These are phyloP conservation scores for Ogataea zsoltii DNA, from an alignment of 805 yeast species.

Conservation along the genomic window DNA sequence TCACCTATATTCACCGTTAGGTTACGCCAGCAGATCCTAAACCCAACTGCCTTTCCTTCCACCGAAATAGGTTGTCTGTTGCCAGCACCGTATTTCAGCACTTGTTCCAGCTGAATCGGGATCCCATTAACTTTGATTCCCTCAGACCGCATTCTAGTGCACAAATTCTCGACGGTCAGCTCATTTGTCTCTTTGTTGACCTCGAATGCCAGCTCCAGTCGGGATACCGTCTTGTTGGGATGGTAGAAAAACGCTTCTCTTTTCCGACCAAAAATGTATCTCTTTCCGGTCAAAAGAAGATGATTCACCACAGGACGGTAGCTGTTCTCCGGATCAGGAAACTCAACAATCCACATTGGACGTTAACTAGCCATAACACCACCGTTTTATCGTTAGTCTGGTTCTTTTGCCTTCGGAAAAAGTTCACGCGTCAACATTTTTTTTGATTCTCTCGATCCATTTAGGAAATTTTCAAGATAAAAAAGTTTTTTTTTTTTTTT, in stretches of 20 bases:
- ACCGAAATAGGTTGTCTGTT: conserved; percentile 4
- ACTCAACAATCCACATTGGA: conserved; percentile 17
- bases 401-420: too few species aligned
- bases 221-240: conserved; percentile 15
- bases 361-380: too few species aligned
- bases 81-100: not conserved
- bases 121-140: conserved; percentile 11
- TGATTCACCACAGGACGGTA: not conserved
- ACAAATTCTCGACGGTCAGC: conserved; percentile 10
- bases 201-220: conserved; percentile 13
- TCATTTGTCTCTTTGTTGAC: conserved; percentile 1
- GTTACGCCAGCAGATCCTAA: conserved; percentile 6
- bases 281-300: conserved; percentile 7
- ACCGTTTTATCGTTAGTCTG: too few species aligned
- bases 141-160: conserved; percentile 13
- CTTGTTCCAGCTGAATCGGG: conserved; percentile 8
- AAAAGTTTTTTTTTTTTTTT: not conserved
- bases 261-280: conserved; percentile 16
- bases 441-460: not conserved
- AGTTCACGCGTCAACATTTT: not conserved
- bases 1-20: too few species aligned
- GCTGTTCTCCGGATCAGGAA: conserved; percentile 1
- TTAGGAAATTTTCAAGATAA: not conserved
- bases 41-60: conserved; percentile 10
- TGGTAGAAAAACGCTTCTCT: conserved; percentile 16